Evolutionary conservation across 352 stramenopile species (phyloP).

Genomic region (Pythium graminicola): DNA sequence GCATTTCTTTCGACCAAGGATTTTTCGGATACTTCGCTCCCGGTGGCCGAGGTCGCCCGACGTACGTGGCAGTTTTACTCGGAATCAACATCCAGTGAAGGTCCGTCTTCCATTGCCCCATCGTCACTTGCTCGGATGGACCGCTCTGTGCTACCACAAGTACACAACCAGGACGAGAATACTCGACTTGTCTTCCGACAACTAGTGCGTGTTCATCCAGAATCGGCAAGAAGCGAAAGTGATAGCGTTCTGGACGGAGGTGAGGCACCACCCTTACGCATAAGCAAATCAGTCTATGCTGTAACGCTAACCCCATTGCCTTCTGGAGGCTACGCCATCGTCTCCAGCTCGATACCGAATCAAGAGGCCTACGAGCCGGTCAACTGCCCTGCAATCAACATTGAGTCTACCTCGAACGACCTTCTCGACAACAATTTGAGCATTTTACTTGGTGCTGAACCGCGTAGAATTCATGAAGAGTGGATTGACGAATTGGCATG

Average conservation of each 20-base stretch:
- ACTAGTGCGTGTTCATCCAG: not conserved
- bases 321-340: not conserved
- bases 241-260: not conserved
- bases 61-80: conserved; percentile 19
- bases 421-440: conserved; percentile 2
- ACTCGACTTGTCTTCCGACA: conserved; percentile 4
- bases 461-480: conserved; percentile 7
- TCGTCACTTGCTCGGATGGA: conserved; percentile 1
- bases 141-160: not conserved
- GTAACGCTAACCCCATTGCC: not conserved
- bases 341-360: conserved; percentile 11
- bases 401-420: no score
- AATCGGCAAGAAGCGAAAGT: not conserved
- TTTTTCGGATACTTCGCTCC: not conserved
- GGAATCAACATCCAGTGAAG: not conserved
- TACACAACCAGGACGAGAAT: not conserved
- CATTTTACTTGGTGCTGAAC: not conserved
- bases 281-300: conserved; percentile 14
- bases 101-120: conserved; percentile 2
- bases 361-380: conserved; percentile 1
- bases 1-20: conserved; percentile 14
- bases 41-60: not conserved
- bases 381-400: not conserved
- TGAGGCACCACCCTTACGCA: not conserved
- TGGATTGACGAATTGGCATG: conserved; percentile 18